Base-by-base conservation (phyloP, 768 basidiomycete species). In the Termitomyces sp. region DNA sequence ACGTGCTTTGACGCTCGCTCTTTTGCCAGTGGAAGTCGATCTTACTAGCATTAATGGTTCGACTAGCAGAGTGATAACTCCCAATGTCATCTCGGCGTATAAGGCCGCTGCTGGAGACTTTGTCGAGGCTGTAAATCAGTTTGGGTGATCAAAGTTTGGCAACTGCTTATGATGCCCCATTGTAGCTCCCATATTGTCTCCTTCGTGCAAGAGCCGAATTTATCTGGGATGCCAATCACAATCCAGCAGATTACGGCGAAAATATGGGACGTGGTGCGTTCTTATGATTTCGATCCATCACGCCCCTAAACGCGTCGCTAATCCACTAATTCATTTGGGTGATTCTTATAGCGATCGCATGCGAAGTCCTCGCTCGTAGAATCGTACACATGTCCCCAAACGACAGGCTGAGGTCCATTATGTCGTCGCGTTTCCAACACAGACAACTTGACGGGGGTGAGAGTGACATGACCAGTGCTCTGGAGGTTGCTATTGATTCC, bases 401-500 rank as follows among this genome's bases (percentile, higher is more conserved):
- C 3, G 92, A 92, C 36, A 79, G 79, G 55, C 70, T 94, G 37
- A 77, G 82, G 52, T 70, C 75, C 4, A 82, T 94, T 58, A 87
- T 97, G 86, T 86, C 88, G 13, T 86, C 82, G 2, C 81, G 95
- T 4, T 94, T 85, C 71, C 79, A 80, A 57, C 85, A 90, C 65
- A 71, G 74, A 41, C 86, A 92, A 67, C 66, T 76, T 36, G 91
- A 96, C 65, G 93, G 90, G 0, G 91, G 91, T 56, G 71, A 75
- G 46, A 91, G 89, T 58, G 87, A 86, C 43, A 80, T 85, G 63
- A 76, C 83, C 5, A 92, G 89, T 64, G 87, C 89, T 8, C 75
- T 97, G 43, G 95, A 98, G 69, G 74, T 87, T 69, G 94, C 95
- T n/a, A 91, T 96, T 59, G 95, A 98, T 69, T 83, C 91, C 54